Percentiles rank a stretch among this genome's conserved stretches.
These are phyloP conservation scores for Penicillium sp. DNA, from an alignment of 2,329 filamentous ascomycete species.

Conservation along the genomic window DNA sequence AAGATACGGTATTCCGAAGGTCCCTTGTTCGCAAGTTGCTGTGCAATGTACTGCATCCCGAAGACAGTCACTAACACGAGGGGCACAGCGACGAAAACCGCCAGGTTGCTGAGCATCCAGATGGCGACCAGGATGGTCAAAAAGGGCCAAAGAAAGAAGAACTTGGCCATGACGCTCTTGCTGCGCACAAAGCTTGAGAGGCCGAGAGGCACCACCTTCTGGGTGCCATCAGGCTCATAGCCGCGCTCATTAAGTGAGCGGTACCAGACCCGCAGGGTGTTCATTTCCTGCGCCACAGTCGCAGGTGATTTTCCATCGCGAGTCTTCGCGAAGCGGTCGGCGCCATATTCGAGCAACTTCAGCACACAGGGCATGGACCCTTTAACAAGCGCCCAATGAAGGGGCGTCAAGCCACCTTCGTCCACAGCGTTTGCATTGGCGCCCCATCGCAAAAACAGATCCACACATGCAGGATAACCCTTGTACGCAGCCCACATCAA, in stretches of 20 bases:
- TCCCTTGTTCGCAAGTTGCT: slow-evolving; percentile 74
- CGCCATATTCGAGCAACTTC: slow-evolving; percentile 92
- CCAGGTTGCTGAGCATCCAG: slow-evolving; percentile 68
- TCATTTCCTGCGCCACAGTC: slow-evolving; percentile 83
- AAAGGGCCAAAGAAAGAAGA: slow-evolving; percentile 88
- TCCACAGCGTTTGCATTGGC: slow-evolving; percentile 88
- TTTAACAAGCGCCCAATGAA: slow-evolving; percentile 96
- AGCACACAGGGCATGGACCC: slow-evolving; percentile 84
- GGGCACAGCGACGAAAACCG: slow-evolving; percentile 72
- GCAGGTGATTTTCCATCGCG: slow-evolving; percentile 85
- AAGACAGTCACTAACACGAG: slow-evolving; percentile 62
- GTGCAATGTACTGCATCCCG: slow-evolving; percentile 69
- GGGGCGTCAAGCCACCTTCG: slow-evolving; percentile 86
- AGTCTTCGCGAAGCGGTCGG: slow-evolving; percentile 87
- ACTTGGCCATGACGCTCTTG: slow-evolving; percentile 72
- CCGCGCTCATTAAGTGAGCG: slow-evolving; percentile 78
- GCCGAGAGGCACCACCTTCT: slow-evolving; percentile 67
- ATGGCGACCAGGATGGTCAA: slow-evolving; percentile 67
- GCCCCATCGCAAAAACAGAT: slow-evolving; percentile 89
- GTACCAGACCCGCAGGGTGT: slow-evolving; percentile 76
- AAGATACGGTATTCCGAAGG: slow-evolving; percentile 84
- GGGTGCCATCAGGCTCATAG: slow-evolving; percentile 72
- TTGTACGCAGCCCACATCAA: slow-evolving; percentile 99
- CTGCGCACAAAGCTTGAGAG: slow-evolving; percentile 71
- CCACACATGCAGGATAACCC: slow-evolving; percentile 86